Base-by-base conservation (phyloP, 352 stramenopile genomes). In the Peronosclerospora sorghi region DNA sequence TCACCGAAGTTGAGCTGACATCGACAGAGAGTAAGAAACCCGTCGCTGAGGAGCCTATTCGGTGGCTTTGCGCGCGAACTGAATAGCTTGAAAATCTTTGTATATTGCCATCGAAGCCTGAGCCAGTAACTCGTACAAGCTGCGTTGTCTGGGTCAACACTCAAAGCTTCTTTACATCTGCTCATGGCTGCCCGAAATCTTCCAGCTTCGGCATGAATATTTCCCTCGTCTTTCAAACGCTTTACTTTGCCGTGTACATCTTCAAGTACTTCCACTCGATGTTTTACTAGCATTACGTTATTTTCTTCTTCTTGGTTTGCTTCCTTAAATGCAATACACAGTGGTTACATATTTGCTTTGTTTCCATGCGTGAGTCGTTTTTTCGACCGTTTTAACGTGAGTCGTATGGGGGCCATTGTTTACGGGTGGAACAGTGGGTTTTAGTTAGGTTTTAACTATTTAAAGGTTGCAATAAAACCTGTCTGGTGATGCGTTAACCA, bases 1-100 rank as follows among this genome's bases (percentile, higher is more conserved):
- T 92, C 80, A 4, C 80, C 80, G 51, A 79, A 89, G 45, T 92
- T 92, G 18, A 89, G 41, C 10, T 88, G 80, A 24, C 67, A 73
- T 15, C 76, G 53, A 32, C 67, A 66, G 2, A 93, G 51, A 5
- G 80, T 90, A 10, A 73, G 73, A 41, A 73, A 86, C 17, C 49
- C 75, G 19, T 89, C 77, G 90, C 2, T 19, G 26, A 9, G 77
- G 77, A 0, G 56, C 62, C 19, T 77, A 48, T 20, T 86, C 39
- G 5, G 63, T 74, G 15, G 80, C 69, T 36, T 65, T 73, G 12
- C 65, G 47, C 0, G 68, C 80, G 38, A 71, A 83, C 63, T 83
- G 65, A 18, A 89, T 67, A 18, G 74, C 75, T n/a, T 70, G 62
- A 39, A 90, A 90, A 44, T 86, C 77, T 10, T 90, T 72, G 20